Evolutionary conservation across 345 rosid species (phyloP).

Genomic region (Acer yangbiense): DNA sequence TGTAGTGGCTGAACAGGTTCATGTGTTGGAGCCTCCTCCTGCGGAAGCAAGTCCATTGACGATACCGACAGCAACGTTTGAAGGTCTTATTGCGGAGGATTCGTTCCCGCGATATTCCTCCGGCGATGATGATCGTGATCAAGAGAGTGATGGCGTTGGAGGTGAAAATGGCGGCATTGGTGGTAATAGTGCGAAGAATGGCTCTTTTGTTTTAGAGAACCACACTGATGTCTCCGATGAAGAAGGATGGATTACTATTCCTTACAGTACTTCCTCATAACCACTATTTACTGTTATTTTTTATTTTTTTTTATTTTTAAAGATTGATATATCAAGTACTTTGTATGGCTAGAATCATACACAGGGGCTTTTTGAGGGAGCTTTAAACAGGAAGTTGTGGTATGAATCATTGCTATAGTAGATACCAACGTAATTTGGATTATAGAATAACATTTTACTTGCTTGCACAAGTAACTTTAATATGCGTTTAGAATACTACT

Average conservation of each 20-base stretch:
- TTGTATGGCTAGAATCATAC: too few species aligned
- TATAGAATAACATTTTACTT: too few species aligned
- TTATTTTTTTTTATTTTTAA: background rate
- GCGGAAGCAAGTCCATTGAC: conserved; percentile 34
- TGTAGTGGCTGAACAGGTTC: conserved; percentile 45
- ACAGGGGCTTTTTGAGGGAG: background rate
- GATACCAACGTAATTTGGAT: background rate
- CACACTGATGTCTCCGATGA: conserved; percentile 80
- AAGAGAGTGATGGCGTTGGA: conserved; percentile 36
- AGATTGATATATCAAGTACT: background rate
- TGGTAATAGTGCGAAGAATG: conserved; percentile 32
- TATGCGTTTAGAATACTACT: background rate
- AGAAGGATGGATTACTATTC: conserved; percentile 93
- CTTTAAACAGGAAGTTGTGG: background rate
- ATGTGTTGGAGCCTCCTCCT: conserved; percentile 51
- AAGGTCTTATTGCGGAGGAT: conserved; percentile 72
- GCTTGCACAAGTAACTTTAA: background rate
- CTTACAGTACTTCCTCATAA: conserved; percentile 53
- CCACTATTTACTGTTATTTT: background rate
- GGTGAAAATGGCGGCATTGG: conserved; percentile 36
- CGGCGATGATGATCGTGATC: conserved; percentile 44
- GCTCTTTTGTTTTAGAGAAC: conserved; percentile 40
- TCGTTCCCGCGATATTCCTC: conserved; percentile 50
- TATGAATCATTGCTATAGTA: background rate
- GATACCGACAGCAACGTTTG: conserved; percentile 52